phyloP scores from a whole-genome alignment of 176 grass and related monocot species.

The Zoysia pacifica region DNA sequence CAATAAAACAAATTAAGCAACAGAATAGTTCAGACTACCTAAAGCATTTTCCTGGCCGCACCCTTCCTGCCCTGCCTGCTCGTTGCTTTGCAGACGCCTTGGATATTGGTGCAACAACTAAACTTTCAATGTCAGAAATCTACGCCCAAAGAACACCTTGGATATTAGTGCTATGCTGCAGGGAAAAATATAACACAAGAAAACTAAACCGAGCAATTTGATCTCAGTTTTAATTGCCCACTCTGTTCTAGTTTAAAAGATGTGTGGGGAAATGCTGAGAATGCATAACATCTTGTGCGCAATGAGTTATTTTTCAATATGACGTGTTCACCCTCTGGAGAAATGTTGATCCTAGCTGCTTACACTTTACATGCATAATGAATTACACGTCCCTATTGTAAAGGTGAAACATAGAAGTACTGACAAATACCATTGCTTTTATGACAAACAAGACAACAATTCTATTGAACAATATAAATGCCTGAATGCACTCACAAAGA shows the following conservation, averaged over 20 bases:
- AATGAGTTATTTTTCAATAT: neutral
- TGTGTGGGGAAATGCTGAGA: neutral
- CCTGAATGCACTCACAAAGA: conserved; percentile 5
- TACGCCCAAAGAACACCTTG: conserved; percentile 25
- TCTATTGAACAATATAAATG: neutral
- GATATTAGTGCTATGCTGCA: conserved; percentile 13
- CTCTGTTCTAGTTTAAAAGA: neutral
- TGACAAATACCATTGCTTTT: neutral
- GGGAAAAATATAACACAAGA: neutral
- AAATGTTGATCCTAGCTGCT: neutral
- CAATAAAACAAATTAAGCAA: conserved; percentile 16
- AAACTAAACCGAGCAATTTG: neutral
- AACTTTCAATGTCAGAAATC: conserved; percentile 92
- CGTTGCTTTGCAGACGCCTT: conserved; percentile 96
- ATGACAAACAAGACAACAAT: neutral
- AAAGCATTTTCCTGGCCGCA: conserved; percentile 92
- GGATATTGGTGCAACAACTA: conserved; percentile 87
- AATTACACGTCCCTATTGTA: neutral
- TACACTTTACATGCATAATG: neutral
- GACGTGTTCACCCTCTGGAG: neutral
- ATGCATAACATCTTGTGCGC: neutral
- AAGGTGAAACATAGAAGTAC: neutral
- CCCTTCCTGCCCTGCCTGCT: conserved; percentile 93
- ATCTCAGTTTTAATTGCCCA: conserved; percentile 1
- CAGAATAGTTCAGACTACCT: conserved; percentile 46